Conservation (phyloP, 306 rosid species). For the barrel medic (Medicago truncatula) region MtrunA17r5.0-ANR NC_053045.1:55768501-55769000, state of each 20-base stretch:
- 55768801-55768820: too few species aligned
- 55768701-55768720: not conserved
- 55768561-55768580: not conserved
- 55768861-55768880: not conserved
- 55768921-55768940: too few species aligned
- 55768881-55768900: not conserved
- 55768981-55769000: too few species aligned
- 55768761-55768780: not conserved
- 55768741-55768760: not conserved
- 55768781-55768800: not conserved
- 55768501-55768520: not conserved
- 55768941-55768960: too few species aligned
- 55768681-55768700: not conserved
- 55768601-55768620: not conserved
- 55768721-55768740: not conserved
- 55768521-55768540: not conserved
- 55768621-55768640: not conserved
- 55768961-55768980: too few species aligned
- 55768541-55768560: not conserved
- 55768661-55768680: not conserved
- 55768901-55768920: not conserved
- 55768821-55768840: too few species aligned
- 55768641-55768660: not conserved
- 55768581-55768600: not conserved
- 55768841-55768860: too few species aligned